Evolutionary conservation across 2,329 filamentous ascomycete species (phyloP), one percentile per base, ranked within the genome.

Genomic region (Fusarium chuoi): DNA sequence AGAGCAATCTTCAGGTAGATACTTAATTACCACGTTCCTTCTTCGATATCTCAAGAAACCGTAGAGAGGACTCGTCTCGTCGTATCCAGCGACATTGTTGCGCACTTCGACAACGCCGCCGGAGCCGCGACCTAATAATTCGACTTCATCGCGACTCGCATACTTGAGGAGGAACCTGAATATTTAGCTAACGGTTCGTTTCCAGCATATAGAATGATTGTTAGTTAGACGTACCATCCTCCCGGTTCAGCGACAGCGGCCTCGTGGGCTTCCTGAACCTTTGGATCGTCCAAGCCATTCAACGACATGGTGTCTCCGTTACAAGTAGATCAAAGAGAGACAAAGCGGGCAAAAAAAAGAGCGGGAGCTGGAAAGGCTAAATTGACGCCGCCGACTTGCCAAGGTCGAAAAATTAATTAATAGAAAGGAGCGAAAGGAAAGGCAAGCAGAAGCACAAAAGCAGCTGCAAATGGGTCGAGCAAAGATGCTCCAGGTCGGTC

Each of bases 81-180:
- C 90, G 81, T 97, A 97, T 71, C 89, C 87, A 67, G 92, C 89
- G 75, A 98, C 92, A 64, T 91, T 89, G 78, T 91, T 91, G 79
- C 95, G 92, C 74, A 96, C 91, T 81, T 98, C 96, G 69, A 91
- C 88, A 67, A 98, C 92, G 72, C 96, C 96, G 75, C 94, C 93
- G 75, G 87, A 92, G 56, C 96, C 96, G 75, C 89, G 90, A 68
- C 88, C 90, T 66, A 96, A 86, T 64, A 99, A 84, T 75, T 94
- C 91, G 70, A 99, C 88, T 77, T 96, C 94, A 86, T 99, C 96
- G 82, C 96, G 92, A 70, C 92, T 92, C 72, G 90, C 88, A 84
- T 99, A 99, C 82, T 96, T 95, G 77, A 99, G 90, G 72, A 98
- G 90, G 79, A 99, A 96, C 96, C 96, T 98, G 80, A 77, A 67